Evolutionary conservation across 352 stramenopile species (phyloP), one percentile per base, ranked within the genome.

Genomic region (Elongisporangium anandrum): DNA sequence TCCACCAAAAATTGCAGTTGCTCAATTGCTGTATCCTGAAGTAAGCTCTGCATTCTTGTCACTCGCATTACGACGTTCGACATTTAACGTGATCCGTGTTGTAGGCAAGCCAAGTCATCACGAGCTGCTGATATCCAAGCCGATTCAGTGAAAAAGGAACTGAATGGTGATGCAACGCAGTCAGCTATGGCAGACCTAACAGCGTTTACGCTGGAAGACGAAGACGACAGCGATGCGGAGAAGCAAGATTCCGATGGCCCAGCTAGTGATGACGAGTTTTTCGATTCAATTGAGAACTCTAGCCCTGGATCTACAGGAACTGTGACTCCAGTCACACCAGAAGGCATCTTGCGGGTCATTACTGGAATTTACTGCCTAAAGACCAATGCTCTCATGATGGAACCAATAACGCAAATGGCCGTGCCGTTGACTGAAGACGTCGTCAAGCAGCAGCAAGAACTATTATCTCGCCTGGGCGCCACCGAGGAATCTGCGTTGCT

Each of bases 1-100:
- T 94, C 2, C 75, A 94, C 52, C 85, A 94, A 57, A 92, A 92
- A 47, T 69, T 94, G 4, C 82, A 92, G 58, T 54, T 94, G 21
- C 65, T 94, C 2, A 94, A 94, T 54, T 83, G 70, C 45, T 94
- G 85, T 17, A 91, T 94, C 60, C 59, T 89, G 12, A 76, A 79
- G 69, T 84, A 70, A 53, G 17, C 39, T 24, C 12, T 48, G 9
- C 51, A 1, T 19, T 22, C 10, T 50, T 38, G 6, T 38, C 26
- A 38, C 26, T 38, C n/a, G n/a, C n/a, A n/a, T 5, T 38, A 38
- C 26, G 7, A 45, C 19, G n/a, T 41, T 34, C 21, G 2, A 10
- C 2, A 19, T n/a, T 61, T 23, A 9, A 38, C 7, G 26, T 12
- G 26, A 29, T 54, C 26, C 23, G 4, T 29, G 39, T 22, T 56